Base-by-base conservation (phyloP, 208 protist genomes). In the Leishmania lainsoni region DNA sequence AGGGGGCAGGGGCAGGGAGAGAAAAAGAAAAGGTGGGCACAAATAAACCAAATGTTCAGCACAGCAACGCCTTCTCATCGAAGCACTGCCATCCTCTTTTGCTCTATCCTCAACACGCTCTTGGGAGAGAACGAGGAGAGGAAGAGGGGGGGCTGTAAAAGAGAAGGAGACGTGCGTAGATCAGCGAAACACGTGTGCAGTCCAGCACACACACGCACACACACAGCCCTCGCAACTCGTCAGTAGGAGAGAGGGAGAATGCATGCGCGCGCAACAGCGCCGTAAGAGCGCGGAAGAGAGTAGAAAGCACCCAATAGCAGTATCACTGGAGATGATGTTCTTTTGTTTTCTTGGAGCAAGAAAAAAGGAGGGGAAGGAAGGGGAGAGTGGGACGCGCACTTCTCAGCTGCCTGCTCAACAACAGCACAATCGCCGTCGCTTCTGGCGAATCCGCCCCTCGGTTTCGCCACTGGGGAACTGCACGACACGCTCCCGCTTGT, bases 401-500 rank as follows among this genome's bases (percentile, higher is more conserved):
- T 10, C 35, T 20, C 63, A 2, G 12, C 63, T 3, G 48, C 6
- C 35, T 6, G 14, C 20, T 66, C 52, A 76, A 42, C 32, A 76
- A 17, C 75, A 56, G 45, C 75, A 78, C 20, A 14, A 39, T 29
- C 29, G 39, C 39, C 32, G 22, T 65, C 75, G 61, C 69, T 32
- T 42, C 48, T 59, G 17, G 14, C 29, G 10, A 54, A 26, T 5
- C 26, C 14, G 16, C 58, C 65, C 61, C 42, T 79, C 56, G 17
- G 61, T 81, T 35, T 59, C 22, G 32, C 61, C 63, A 3, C 5
- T 56, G 42, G 58, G 59, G 35, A 81, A 81, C 75, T 51, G 17
- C 58, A 56, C 63, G 0, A 48, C 32, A 8, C 65, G 45, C 72
- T 90, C 79, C 32, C 94, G 87, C 82, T 87, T 87, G 42, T 76